Percentiles rank a stretch among this genome's conserved stretches.
These are phyloP conservation scores for Tympanopsis confertula DNA, from an alignment of 2,329 filamentous ascomycete genomes.

Conservation along the genomic window DNA sequence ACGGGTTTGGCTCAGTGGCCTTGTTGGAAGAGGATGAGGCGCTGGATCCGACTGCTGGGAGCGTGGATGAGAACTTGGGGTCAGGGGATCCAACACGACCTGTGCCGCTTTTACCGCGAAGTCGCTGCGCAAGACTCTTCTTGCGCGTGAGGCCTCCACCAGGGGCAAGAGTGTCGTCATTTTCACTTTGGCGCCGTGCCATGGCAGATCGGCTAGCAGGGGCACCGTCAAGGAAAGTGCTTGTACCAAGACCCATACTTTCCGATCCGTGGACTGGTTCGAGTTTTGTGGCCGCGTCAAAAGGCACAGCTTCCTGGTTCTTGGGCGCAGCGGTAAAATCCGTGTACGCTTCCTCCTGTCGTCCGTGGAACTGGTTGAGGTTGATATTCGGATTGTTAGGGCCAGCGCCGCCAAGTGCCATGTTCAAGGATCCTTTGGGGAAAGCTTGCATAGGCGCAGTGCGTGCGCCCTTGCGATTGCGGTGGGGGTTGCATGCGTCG, in stretches of 20 bases:
- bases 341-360: slow-evolving; percentile 47
- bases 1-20: slow-evolving; percentile 38
- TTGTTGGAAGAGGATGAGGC: slow-evolving; percentile 9
- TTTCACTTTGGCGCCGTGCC: slow-evolving; percentile 23
- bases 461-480: slow-evolving; percentile 50
- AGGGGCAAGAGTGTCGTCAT: slow-evolving; percentile 14
- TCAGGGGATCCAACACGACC: slow-evolving; percentile 5
- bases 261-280: slow-evolving; percentile 54
- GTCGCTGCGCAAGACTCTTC: slow-evolving; percentile 55
- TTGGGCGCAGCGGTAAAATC: slow-evolving; percentile 33
- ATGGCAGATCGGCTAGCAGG: slow-evolving; percentile 52
- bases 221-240: slow-evolving; percentile 58
- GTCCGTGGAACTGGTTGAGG: slow-evolving; percentile 50
- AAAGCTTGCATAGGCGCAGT: slow-evolving; percentile 60
- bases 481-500: slow-evolving; percentile 59
- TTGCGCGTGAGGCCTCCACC: slow-evolving; percentile 42
- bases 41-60: background rate
- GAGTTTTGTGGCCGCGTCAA: slow-evolving; percentile 34
- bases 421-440: slow-evolving; percentile 52
- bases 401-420: slow-evolving; percentile 51
- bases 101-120: slow-evolving; percentile 30
- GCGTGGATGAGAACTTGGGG: background rate
- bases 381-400: slow-evolving; percentile 50
- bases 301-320: slow-evolving; percentile 17
- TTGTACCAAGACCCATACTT: slow-evolving; percentile 50